Evolutionary conservation across 1,284 basidiomycete genomes (phyloP), one percentile per base, ranked within the genome.

Genomic region (Ustilago loliicola): DNA sequence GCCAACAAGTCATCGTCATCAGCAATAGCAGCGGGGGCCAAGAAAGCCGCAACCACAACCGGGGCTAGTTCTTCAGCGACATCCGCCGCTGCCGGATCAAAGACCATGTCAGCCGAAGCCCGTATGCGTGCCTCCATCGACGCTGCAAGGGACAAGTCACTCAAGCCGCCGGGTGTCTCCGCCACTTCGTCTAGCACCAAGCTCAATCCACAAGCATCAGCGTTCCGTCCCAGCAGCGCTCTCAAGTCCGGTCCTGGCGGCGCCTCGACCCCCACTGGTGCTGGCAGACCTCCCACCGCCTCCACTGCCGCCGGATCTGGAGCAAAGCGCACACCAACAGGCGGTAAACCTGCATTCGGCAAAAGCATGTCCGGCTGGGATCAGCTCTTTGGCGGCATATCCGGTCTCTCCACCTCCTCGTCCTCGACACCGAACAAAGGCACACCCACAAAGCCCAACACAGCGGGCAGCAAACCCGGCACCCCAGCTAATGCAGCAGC

Each of bases 281-380:
- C 58, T 7, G 61, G 61, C 9, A 27, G 61, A 40, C 54, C 36
- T 15, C 29, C 23, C 34, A 25, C 61, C n/a, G 21, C 66, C n/a
- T 17, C 66, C 6, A 15, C 38, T 13, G n/a, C 29, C 32, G 42
- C 59, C 4, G 19, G 51, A 15, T 54, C 55, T 2, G 55, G 40
- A 19, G 55, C 17, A 38, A 72, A 72, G 36, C 64, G 64, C 1
- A 17, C 61, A 2, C 54, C 55, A n/a, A 52, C 51, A 32, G 29
- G 53, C 51, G 69, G 55, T 38, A 73, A 73, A 64, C 71, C 65
- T 0, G 69, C 65, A 2, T 78, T 78, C 30, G 76, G 76, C n/a
- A 78, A 74, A 61, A 64, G 54, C 59, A 78, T 78, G 70, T 65
- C 50, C 2, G 67, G 71, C 23, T 78, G 76, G 76, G 76, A 78